Percentiles rank a stretch among this genome's conserved stretches.
phyloP scores from a whole-genome alignment of 1,284 basidiomycete species.

The Puccinia horiana region DNA sequence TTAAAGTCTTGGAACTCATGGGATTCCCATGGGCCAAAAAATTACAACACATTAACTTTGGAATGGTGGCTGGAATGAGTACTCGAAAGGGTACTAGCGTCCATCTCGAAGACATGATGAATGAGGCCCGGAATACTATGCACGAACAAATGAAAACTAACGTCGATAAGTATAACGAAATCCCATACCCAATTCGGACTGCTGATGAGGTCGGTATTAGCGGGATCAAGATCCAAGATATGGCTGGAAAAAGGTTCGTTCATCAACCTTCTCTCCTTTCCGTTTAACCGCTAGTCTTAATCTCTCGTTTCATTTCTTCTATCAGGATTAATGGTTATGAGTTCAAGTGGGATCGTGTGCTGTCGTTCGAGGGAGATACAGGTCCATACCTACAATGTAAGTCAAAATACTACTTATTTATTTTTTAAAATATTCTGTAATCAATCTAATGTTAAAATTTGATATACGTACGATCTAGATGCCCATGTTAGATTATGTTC shows the following conservation, averaged over 20 bases:
- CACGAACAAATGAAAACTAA: constrained; percentile 96
- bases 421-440: too few species aligned
- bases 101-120: constrained; percentile 90
- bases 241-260: constrained; percentile 80
- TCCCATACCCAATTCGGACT: constrained; percentile 82
- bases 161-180: constrained; percentile 83
- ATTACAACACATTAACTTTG: constrained; percentile 86
- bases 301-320: neutral
- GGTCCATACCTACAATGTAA: constrained; percentile 62
- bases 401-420: neutral
- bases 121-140: constrained; percentile 87
- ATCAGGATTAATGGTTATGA: constrained; percentile 90
- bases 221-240: constrained; percentile 97
- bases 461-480: constrained; percentile 63
- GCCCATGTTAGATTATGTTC: constrained; percentile 92
- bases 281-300: neutral
- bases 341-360: constrained; percentile 93
- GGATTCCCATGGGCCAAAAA: constrained; percentile 79
- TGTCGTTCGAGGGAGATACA: constrained; percentile 95
- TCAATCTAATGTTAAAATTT: constrained; percentile 50
- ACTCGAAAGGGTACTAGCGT: constrained; percentile 95
- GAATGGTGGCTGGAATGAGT: constrained; percentile 88
- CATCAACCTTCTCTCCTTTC: too few species aligned
- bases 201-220: constrained; percentile 88
- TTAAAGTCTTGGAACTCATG: constrained; percentile 92